Percentiles rank a stretch among this genome's conserved stretches.
Evolutionary conservation across 2,329 filamentous ascomycete species (phyloP).

Genomic region (Fonsecaea pugnacius): DNA sequence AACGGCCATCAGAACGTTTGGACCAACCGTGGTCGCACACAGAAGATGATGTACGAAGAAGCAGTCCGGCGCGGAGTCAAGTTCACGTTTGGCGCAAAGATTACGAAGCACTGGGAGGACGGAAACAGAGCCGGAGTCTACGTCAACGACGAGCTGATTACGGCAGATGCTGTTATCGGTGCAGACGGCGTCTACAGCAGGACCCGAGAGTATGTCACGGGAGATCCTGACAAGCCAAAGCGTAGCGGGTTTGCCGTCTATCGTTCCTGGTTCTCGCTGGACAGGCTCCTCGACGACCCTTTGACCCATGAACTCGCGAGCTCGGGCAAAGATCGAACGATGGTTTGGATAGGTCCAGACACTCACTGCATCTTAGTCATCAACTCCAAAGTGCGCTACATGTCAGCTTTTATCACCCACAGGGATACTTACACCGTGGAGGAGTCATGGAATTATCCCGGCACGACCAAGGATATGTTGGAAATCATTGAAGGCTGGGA

Average conservation of each 20-base stretch:
- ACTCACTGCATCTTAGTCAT: slow-evolving; percentile 50
- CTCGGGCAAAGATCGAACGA: too few species aligned
- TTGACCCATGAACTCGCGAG: not conserved
- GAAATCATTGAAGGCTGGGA: slow-evolving; percentile 58
- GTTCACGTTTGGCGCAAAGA: slow-evolving; percentile 38
- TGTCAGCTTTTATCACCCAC: slow-evolving; percentile 58
- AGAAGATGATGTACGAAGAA: slow-evolving; percentile 41
- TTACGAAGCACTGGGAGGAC: slow-evolving; percentile 41
- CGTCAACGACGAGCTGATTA: slow-evolving; percentile 44
- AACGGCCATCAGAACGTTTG: slow-evolving; percentile 40
- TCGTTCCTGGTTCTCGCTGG: slow-evolving; percentile 12
- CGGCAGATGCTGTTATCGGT: slow-evolving; percentile 35
- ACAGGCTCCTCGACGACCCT: not conserved
- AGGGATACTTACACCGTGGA: slow-evolving; percentile 58
- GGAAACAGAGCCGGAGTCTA: slow-evolving; percentile 38
- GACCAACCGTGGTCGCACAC: slow-evolving; percentile 41
- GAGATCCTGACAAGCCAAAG: slow-evolving; percentile 41
- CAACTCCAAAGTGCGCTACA: slow-evolving; percentile 54
- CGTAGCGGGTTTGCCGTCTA: slow-evolving; percentile 38
- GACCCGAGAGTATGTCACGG: slow-evolving; percentile 47
- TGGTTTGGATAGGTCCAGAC: slow-evolving; percentile 56
- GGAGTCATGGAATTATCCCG: slow-evolving; percentile 60
- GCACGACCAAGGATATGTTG: slow-evolving; percentile 56
- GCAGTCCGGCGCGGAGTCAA: slow-evolving; percentile 37
- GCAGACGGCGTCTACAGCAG: slow-evolving; percentile 37